phyloP scores from a whole-genome alignment of 1,139 yeast species.

The Debaryomycetaceae sp. region DNA sequence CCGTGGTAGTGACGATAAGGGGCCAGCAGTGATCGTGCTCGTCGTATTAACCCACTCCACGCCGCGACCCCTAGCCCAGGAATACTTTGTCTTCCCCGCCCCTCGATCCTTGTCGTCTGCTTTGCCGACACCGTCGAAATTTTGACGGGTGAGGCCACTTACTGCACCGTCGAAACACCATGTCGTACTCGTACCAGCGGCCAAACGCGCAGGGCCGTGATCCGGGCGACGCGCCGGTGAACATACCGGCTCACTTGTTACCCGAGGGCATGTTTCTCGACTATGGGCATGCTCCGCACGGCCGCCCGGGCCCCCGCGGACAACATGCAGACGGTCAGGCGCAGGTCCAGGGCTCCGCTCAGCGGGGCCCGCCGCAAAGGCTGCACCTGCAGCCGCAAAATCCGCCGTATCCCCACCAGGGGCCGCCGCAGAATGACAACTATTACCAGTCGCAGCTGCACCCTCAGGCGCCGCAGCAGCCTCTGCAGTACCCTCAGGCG shows the following conservation, averaged over 20 bases:
- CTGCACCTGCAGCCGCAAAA: constrained; percentile 2
- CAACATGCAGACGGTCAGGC: constrained; percentile 7
- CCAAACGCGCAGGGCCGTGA: too few species aligned
- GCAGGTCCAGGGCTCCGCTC: constrained; percentile 4
- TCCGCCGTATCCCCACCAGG: constrained; percentile 2
- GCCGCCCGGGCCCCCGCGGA: not conserved
- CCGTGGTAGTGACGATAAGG: too few species aligned
- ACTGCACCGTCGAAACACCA: too few species aligned
- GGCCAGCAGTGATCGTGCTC: too few species aligned
- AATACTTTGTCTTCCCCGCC: too few species aligned
- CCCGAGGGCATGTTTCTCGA: constrained; percentile 25
- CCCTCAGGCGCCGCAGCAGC: constrained; percentile 7
- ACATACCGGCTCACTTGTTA: constrained; percentile 32
- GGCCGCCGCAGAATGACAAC: constrained; percentile 1
- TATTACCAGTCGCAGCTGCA: constrained; percentile 5
- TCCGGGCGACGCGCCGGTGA: constrained; percentile 7
- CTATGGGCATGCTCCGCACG: not conserved
- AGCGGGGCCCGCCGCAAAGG: constrained; percentile 1
- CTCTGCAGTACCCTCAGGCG: constrained; percentile 7
- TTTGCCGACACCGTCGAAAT: too few species aligned
- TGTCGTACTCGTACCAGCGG: constrained; percentile 7
- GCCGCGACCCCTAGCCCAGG: too few species aligned
- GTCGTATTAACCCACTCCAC: too few species aligned
- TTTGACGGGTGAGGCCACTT: too few species aligned
- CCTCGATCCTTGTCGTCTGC: too few species aligned